Percentiles rank a stretch among this genome's conserved stretches.
Evolutionary conservation across 2,329 filamentous ascomycete genomes (phyloP).

Genomic region (Exophiala lecanii-corni): DNA sequence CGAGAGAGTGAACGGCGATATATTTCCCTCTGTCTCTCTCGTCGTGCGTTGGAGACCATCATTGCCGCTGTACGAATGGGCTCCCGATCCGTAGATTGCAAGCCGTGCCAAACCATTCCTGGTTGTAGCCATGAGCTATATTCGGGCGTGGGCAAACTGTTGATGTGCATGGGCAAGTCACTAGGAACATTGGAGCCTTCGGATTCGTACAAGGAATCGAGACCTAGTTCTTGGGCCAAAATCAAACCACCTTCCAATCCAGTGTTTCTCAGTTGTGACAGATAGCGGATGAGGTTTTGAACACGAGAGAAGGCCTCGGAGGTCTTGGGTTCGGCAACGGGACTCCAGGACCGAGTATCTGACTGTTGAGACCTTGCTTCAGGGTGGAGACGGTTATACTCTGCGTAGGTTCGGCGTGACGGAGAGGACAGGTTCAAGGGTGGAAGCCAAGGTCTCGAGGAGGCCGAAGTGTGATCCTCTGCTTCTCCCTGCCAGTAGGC

Average conservation of each 20-base stretch:
- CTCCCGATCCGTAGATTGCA: constrained; percentile 50
- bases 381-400: constrained; percentile 3
- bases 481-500: constrained; percentile 17
- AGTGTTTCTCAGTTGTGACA: constrained; percentile 46
- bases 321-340: neutral
- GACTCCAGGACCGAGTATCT: neutral
- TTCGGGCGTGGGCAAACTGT: constrained; percentile 36
- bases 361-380: constrained; percentile 3
- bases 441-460: constrained; percentile 1
- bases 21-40: constrained; percentile 13
- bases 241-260: constrained; percentile 18
- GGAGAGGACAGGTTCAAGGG: neutral
- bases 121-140: constrained; percentile 59
- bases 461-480: neutral
- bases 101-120: constrained; percentile 57
- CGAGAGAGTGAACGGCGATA: constrained; percentile 9
- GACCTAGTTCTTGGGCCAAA: constrained; percentile 14
- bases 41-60: constrained; percentile 7
- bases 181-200: constrained; percentile 17
- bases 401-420: constrained; percentile 7
- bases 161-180: constrained; percentile 24
- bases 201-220: constrained; percentile 20
- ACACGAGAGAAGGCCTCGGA: constrained; percentile 33
- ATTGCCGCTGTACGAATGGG: neutral
- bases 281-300: constrained; percentile 58